These are phyloP conservation scores for Tricholoma sp. DNA, from an alignment of 768 basidiomycete species.

Conservation along the genomic window DNA sequence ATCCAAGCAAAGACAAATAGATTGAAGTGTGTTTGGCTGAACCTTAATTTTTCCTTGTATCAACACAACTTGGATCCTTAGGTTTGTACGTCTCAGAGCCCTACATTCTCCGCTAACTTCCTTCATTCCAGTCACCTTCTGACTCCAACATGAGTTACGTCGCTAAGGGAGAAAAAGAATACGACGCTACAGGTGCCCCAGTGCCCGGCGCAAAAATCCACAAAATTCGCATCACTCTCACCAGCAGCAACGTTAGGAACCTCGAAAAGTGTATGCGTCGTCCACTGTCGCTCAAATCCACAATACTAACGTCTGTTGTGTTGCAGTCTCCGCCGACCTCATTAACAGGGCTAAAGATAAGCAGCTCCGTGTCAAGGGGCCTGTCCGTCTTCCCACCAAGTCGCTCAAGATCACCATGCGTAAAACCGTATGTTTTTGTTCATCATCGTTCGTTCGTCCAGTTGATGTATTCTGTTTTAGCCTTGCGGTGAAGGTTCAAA, in stretches of 20 bases:
- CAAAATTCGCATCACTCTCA: slow-evolving; percentile 99
- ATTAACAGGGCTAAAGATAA: slow-evolving; percentile 99
- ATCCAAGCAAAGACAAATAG: neutral
- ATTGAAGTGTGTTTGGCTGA: neutral
- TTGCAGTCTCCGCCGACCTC: slow-evolving; percentile 86
- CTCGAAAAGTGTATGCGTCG: slow-evolving; percentile 86
- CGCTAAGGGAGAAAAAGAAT: slow-evolving; percentile 98
- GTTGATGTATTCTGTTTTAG: slow-evolving; percentile 32
- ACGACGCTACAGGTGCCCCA: slow-evolving; percentile 86
- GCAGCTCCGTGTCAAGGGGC: slow-evolving; percentile 98
- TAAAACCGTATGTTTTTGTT: slow-evolving; percentile 71
- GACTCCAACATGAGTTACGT: slow-evolving; percentile 95
- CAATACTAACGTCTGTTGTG: neutral
- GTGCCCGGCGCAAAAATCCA: slow-evolving; percentile 90
- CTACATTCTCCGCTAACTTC: slow-evolving; percentile 5
- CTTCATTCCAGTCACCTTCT: slow-evolving; percentile 65
- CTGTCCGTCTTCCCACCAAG: slow-evolving; percentile 98
- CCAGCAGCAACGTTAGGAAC: slow-evolving; percentile 96
- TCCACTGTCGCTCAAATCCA: neutral
- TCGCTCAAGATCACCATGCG: slow-evolving; percentile 98
- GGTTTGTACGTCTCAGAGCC: slow-evolving; percentile 25
- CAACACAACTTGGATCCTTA: slow-evolving; percentile 28
- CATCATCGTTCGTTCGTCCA: neutral
- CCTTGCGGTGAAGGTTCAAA: slow-evolving; percentile 99
- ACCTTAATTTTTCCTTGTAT: slow-evolving; percentile 5